phyloP scores from a whole-genome alignment of 495 filamentous ascomycete species.

The Penicillium dipodomyicola region DNA sequence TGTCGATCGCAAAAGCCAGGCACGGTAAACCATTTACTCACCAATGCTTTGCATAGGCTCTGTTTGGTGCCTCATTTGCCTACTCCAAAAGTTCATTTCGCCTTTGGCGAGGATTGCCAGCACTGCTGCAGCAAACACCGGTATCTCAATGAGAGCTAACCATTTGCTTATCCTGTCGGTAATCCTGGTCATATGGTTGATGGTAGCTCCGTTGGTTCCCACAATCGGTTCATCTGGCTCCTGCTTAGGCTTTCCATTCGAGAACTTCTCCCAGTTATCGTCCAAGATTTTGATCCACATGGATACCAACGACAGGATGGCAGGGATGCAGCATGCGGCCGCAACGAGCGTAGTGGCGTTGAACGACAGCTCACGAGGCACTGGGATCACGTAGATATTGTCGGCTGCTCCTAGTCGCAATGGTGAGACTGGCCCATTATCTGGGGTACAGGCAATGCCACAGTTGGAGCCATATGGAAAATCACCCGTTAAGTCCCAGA shows the following conservation, averaged over 20 bases:
- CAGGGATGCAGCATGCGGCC: slow-evolving; percentile 58
- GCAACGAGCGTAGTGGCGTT: slow-evolving; percentile 54
- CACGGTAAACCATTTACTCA: slow-evolving; percentile 25
- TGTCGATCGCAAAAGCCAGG: not conserved
- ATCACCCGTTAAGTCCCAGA: slow-evolving; percentile 20
- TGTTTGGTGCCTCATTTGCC: slow-evolving; percentile 48
- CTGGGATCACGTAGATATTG: slow-evolving; percentile 56
- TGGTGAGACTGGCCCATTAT: slow-evolving; percentile 45
- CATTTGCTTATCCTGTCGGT: slow-evolving; percentile 42
- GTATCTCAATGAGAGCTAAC: slow-evolving; percentile 50
- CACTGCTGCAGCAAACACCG: slow-evolving; percentile 52
- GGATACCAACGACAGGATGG: slow-evolving; percentile 53
- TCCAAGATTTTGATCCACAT: slow-evolving; percentile 60
- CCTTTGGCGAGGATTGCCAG: slow-evolving; percentile 54
- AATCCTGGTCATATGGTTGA: slow-evolving; percentile 46
- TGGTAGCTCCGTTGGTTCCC: slow-evolving; percentile 55
- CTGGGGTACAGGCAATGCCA: slow-evolving; percentile 40
- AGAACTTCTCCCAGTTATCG: slow-evolving; percentile 49
- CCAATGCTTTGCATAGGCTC: slow-evolving; percentile 56
- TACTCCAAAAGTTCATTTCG: slow-evolving; percentile 58
- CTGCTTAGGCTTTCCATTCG: slow-evolving; percentile 28
- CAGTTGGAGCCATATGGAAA: slow-evolving; percentile 34
- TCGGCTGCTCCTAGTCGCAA: slow-evolving; percentile 48
- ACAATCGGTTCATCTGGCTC: slow-evolving; percentile 38
- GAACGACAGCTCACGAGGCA: slow-evolving; percentile 49